Conservation (phyloP, 139 green algal species). For the Eudorina sp. region DNA sequence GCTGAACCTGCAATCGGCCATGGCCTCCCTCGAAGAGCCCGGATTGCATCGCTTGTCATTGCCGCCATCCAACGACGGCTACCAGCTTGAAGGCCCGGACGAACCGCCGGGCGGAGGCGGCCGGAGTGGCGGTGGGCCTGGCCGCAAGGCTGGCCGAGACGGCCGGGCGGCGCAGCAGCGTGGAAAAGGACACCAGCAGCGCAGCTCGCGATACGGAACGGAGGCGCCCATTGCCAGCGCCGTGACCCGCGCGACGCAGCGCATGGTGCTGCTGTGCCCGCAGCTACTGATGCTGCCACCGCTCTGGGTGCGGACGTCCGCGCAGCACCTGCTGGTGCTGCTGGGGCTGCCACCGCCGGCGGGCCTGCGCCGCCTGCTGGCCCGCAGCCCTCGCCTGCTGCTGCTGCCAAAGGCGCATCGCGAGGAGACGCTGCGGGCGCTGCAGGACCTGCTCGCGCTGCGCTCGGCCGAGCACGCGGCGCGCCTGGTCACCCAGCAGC, state of each 20-base stretch:
- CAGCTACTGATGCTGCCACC: constrained; percentile 26
- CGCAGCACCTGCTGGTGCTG: background rate
- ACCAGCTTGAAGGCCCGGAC: no score
- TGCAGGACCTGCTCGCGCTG: background rate
- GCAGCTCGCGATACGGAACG: no score
- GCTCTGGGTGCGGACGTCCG: background rate
- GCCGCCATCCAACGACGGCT: no score
- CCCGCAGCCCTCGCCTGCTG: constrained; percentile 21
- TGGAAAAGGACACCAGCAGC: no score
- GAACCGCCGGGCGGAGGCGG: no score
- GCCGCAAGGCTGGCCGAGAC: no score
- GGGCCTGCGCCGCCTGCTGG: constrained; percentile 1
- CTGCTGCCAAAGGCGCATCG: background rate
- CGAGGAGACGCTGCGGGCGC: background rate
- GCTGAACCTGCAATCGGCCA: background rate
- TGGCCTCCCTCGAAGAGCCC: background rate
- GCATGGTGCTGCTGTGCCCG: constrained; percentile 38
- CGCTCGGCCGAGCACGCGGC: background rate
- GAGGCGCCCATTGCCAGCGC: no score
- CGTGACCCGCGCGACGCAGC: background rate
- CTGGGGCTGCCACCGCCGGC: background rate
- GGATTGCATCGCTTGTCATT: no score
- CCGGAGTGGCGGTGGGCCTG: no score
- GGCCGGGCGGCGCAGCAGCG: no score
- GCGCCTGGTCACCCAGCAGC: constrained; percentile 10